A percentile compares a stretch with the other conserved stretches of the same genome.
phyloP scores from a whole-genome alignment of 345 rosid species.

The Gossypium rotundifolium region DNA sequence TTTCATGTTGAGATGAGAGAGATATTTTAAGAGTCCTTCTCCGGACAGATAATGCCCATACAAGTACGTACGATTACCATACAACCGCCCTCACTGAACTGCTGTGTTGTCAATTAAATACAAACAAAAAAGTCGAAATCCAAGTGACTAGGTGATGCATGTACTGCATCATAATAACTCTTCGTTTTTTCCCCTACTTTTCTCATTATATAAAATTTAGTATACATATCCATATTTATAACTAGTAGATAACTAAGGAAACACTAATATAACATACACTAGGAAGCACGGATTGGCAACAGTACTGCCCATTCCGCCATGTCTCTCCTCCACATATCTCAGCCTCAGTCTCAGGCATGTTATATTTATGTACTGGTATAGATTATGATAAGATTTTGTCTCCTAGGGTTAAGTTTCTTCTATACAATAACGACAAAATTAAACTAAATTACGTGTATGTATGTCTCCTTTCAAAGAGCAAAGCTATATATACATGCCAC shows the following conservation, averaged over 20 bases:
- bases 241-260: no score
- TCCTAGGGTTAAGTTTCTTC: background rate
- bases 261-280: no score
- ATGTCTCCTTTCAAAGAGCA: no score
- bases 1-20: background rate
- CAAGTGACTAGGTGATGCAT: background rate
- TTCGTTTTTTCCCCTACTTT: background rate
- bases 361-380: background rate
- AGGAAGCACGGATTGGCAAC: background rate
- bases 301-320: background rate
- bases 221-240: no score
- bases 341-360: background rate
- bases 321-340: background rate
- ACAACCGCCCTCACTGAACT: background rate
- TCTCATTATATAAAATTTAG: background rate
- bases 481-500: no score
- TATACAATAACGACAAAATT: background rate
- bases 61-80: background rate
- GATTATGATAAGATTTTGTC: constrained; percentile 13
- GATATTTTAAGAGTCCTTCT: background rate
- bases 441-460: background rate
- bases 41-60: background rate
- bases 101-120: background rate
- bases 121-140: background rate
- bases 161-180: background rate